Evolutionary conservation across 2,329 filamentous ascomycete species (phyloP).

Genomic region (Arthrobotrys sphaeroides): DNA sequence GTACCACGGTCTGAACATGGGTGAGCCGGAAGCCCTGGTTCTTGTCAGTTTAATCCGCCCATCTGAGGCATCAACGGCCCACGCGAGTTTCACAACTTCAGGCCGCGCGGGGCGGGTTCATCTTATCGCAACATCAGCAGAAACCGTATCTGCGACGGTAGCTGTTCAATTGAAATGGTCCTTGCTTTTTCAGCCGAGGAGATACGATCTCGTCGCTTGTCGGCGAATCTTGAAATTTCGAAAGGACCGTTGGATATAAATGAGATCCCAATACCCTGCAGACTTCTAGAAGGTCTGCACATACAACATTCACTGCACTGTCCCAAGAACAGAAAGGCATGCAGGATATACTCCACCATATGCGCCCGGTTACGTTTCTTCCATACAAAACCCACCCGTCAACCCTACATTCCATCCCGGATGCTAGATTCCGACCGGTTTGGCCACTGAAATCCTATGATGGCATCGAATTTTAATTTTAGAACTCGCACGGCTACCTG

Average conservation of each 20-base stretch:
- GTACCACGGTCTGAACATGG: background rate
- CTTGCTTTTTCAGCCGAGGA: constrained; percentile 29
- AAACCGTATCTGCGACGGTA: constrained; percentile 26
- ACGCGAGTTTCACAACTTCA: constrained; percentile 22
- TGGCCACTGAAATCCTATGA: constrained; percentile 5
- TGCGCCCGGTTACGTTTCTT: background rate
- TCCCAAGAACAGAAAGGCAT: background rate
- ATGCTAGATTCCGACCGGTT: constrained; percentile 1
- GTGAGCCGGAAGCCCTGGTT: constrained; percentile 23
- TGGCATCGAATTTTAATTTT: constrained; percentile 40
- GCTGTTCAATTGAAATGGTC: background rate
- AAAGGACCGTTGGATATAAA: constrained; percentile 4
- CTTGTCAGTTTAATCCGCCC: constrained; percentile 7
- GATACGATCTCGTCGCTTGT: constrained; percentile 1
- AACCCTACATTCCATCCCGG: background rate
- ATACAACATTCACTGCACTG: background rate
- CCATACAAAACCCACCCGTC: background rate
- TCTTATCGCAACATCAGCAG: constrained; percentile 35
- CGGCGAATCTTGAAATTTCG: background rate
- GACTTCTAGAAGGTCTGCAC: constrained; percentile 6
- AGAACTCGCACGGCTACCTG: constrained; percentile 37
- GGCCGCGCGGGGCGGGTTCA: background rate
- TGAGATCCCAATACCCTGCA: background rate
- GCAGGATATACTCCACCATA: constrained; percentile 5
- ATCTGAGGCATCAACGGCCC: background rate